These are phyloP conservation scores for Penicillium pancosmium DNA, from an alignment of 495 filamentous ascomycete species.

Conservation along the genomic window DNA sequence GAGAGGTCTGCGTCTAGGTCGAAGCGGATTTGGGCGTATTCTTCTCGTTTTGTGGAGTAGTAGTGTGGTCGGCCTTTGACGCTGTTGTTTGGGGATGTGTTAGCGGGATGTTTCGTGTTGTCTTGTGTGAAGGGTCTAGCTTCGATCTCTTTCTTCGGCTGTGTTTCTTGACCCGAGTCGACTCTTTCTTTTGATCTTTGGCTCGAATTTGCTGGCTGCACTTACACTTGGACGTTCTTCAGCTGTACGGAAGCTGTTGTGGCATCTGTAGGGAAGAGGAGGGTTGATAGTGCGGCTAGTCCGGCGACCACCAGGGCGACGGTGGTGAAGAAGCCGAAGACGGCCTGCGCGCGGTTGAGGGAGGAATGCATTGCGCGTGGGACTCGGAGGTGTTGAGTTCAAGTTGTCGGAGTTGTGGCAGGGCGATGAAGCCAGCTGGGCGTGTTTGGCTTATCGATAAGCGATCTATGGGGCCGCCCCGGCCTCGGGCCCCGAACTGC, in stretches of 20 bases:
- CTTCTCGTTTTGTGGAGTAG: slow-evolving; percentile 87
- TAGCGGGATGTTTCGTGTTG: too few species aligned
- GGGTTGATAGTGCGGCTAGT: slow-evolving; percentile 75
- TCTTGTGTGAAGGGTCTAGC: too few species aligned
- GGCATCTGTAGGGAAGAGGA: slow-evolving; percentile 66
- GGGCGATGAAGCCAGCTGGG: slow-evolving; percentile 42
- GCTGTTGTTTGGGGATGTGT: slow-evolving; percentile 39
- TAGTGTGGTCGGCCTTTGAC: slow-evolving; percentile 90
- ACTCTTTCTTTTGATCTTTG: too few species aligned
- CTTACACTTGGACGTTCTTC: slow-evolving; percentile 86
- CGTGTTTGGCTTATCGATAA: slow-evolving; percentile 36
- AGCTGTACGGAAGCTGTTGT: slow-evolving; percentile 67
- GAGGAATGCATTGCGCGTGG: slow-evolving; percentile 77
- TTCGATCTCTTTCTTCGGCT: too few species aligned
- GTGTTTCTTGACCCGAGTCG: too few species aligned
- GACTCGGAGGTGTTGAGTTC: neutral
- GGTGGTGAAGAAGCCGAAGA: slow-evolving; percentile 97
- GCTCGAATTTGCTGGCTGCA: slow-evolving; percentile 3
- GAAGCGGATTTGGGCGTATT: slow-evolving; percentile 93
- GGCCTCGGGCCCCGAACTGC: too few species aligned
- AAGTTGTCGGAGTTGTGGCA: too few species aligned
- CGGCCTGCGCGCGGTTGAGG: slow-evolving; percentile 80
- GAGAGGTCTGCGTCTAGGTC: slow-evolving; percentile 86
- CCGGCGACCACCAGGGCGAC: slow-evolving; percentile 81
- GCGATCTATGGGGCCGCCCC: neutral